Evolutionary conservation across 805 yeast genomes (phyloP).

Genomic region (Starmerella sp.): DNA sequence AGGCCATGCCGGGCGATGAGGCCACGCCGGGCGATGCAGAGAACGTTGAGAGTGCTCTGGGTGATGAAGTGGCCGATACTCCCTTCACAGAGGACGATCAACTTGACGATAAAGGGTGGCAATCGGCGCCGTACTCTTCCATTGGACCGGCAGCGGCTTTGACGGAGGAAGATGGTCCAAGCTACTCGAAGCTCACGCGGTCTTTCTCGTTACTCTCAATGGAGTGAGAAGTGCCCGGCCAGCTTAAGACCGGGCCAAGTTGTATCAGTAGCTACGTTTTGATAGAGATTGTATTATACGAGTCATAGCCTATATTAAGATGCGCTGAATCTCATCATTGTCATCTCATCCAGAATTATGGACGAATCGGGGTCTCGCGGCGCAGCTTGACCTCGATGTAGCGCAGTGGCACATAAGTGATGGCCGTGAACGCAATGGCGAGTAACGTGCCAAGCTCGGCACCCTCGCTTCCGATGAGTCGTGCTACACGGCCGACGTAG

Average conservation of each 20-base stretch:
- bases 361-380: constrained; percentile 16
- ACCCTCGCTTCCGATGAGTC: constrained; percentile 49
- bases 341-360: not conserved
- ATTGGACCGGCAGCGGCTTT: not conserved
- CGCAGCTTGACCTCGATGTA: constrained; percentile 50
- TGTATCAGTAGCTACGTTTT: too few species aligned
- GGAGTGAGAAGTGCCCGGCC: not conserved
- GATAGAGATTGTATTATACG: too few species aligned
- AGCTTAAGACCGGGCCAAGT: not conserved
- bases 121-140: not conserved
- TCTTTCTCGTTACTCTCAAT: not conserved
- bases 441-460: constrained; percentile 76
- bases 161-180: not conserved
- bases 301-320: too few species aligned
- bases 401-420: constrained; percentile 54
- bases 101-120: not conserved
- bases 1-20: too few species aligned
- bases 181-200: not conserved
- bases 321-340: too few species aligned
- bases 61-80: too few species aligned
- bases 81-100: too few species aligned
- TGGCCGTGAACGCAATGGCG: constrained; percentile 56
- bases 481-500: constrained; percentile 68
- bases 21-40: too few species aligned
- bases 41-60: too few species aligned